phyloP scores from a whole-genome alignment of 768 basidiomycete species.

The Tremella fuciformis region DNA sequence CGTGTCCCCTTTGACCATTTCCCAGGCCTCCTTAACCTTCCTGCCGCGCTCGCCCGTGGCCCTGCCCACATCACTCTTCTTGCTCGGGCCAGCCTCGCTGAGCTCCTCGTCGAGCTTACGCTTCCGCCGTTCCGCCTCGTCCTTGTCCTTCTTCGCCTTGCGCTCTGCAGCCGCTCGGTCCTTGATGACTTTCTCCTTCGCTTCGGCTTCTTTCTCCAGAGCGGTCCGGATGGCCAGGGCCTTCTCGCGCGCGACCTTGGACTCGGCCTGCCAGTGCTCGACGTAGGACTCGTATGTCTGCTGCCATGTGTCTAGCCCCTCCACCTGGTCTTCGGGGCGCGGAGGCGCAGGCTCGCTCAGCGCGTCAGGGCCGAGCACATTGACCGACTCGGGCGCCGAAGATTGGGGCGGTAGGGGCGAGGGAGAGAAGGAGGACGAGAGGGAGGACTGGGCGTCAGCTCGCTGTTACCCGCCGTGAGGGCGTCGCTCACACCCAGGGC shows the following conservation, averaged over 20 bases:
- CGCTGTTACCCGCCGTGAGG: slow-evolving; percentile 55
- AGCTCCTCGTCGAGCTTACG: slow-evolving; percentile 10
- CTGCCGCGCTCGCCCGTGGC: slow-evolving; percentile 25
- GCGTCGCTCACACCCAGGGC: slow-evolving; percentile 55
- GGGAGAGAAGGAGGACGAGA: slow-evolving; percentile 28
- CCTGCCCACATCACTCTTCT: neutral
- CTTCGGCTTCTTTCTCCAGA: slow-evolving; percentile 36
- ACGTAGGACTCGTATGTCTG: slow-evolving; percentile 35
- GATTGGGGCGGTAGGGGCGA: slow-evolving; percentile 1
- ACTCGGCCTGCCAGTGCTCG: slow-evolving; percentile 36
- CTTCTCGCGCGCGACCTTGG: slow-evolving; percentile 40
- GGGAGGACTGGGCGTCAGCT: slow-evolving; percentile 54
- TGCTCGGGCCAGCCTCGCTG: slow-evolving; percentile 5
- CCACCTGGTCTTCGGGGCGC: slow-evolving; percentile 19
- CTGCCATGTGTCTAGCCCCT: slow-evolving; percentile 41
- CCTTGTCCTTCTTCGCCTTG: slow-evolving; percentile 14
- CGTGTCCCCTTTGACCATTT: slow-evolving; percentile 36
- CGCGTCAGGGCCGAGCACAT: no score
- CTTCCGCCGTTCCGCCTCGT: slow-evolving; percentile 12
- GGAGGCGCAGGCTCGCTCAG: no score
- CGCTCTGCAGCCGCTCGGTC: slow-evolving; percentile 16
- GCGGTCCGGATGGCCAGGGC: slow-evolving; percentile 34
- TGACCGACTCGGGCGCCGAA: neutral
- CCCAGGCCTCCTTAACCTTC: slow-evolving; percentile 51
- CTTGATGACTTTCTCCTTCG: slow-evolving; percentile 22